Evolutionary conservation across 108 stramenopile genomes (phyloP).

Genomic region (Discostella pseudostelligera): DNA sequence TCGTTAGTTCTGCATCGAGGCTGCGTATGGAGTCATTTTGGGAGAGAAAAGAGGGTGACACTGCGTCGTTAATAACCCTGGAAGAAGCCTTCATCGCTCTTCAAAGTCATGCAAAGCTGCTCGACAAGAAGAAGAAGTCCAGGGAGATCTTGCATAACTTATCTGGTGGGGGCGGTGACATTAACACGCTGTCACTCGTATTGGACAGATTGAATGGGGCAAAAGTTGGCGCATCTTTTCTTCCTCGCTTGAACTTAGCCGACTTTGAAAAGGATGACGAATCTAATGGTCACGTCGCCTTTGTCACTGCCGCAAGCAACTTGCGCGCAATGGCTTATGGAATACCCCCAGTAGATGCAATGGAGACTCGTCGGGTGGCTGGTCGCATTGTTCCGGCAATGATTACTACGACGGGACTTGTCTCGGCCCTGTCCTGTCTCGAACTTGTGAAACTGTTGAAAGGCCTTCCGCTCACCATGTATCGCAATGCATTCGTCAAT

Average conservation of each 20-base stretch:
- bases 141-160: constrained; percentile 20
- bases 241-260: constrained; percentile 43
- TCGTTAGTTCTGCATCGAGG: constrained; percentile 73
- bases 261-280: constrained; percentile 98
- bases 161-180: constrained; percentile 28
- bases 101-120: constrained; percentile 41
- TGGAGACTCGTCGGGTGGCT: constrained; percentile 94
- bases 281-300: constrained; percentile 90
- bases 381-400: constrained; percentile 98
- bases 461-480: constrained; percentile 61
- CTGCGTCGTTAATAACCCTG: constrained; percentile 17
- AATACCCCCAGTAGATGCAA: constrained; percentile 90
- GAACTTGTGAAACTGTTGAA: constrained; percentile 92
- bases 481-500: constrained; percentile 94
- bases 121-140: constrained; percentile 25
- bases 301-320: constrained; percentile 93
- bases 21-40: constrained; percentile 67
- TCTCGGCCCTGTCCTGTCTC: constrained; percentile 92
- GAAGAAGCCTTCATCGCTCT: constrained; percentile 47
- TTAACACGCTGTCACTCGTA: constrained; percentile 17
- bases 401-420: constrained; percentile 97
- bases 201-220: constrained; percentile 45
- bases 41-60: constrained; percentile 11
- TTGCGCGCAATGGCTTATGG: constrained; percentile 92
- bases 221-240: constrained; percentile 43